Conservation (phyloP, 495 filamentous ascomycete species). For the Hypoxylon trugodes region DNA sequence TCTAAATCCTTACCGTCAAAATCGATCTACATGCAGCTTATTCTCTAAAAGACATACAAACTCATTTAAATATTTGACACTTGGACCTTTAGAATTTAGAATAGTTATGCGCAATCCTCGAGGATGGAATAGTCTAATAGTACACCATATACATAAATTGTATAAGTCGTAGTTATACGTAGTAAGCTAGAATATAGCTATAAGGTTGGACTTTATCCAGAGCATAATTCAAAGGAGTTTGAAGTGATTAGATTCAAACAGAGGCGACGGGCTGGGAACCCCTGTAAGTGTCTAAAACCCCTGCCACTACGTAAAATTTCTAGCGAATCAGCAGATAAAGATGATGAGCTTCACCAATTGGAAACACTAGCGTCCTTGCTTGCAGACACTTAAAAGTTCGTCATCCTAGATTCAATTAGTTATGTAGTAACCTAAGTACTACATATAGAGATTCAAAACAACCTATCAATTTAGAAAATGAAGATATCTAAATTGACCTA, state of each 20-base stretch:
- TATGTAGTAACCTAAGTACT: too few species aligned
- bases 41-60: too few species aligned
- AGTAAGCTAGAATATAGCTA: too few species aligned
- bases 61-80: too few species aligned
- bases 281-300: slow-evolving; percentile 23
- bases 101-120: too few species aligned
- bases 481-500: too few species aligned
- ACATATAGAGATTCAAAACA: too few species aligned
- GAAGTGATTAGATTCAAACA: slow-evolving; percentile 14
- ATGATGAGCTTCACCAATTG: slow-evolving; percentile 33
- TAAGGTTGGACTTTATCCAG: slow-evolving; percentile 18
- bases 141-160: too few species aligned
- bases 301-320: slow-evolving; percentile 8
- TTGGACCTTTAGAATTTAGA: too few species aligned
- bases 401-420: slow-evolving; percentile 27
- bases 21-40: slow-evolving; percentile 3
- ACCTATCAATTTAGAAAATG: too few species aligned
- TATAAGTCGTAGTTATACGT: neutral
- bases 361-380: slow-evolving; percentile 41
- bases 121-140: too few species aligned
- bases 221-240: slow-evolving; percentile 13
- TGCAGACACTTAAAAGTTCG: slow-evolving; percentile 33
- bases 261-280: slow-evolving; percentile 3
- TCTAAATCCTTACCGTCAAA: slow-evolving; percentile 28
- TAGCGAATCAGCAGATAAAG: slow-evolving; percentile 24